Conservation (phyloP, 148 eudicot species). For the Cornus controversa region DNA sequence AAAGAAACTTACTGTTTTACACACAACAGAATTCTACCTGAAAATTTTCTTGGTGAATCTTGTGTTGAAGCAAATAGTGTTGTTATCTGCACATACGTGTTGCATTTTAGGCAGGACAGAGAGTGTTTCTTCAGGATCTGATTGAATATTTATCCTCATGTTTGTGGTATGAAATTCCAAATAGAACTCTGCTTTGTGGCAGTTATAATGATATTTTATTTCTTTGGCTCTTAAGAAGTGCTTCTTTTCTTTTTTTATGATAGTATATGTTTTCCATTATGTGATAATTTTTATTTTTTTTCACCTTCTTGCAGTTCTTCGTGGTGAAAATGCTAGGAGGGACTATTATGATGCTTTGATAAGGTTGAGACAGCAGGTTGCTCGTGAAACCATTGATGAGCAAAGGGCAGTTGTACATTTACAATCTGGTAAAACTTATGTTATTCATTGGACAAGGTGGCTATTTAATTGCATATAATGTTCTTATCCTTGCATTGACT, state of each 20-base stretch:
- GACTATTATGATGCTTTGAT: constrained; percentile 40
- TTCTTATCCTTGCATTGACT: neutral
- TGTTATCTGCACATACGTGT: too few species aligned
- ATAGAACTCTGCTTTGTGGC: neutral
- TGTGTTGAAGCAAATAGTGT: too few species aligned
- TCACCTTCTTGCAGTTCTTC: constrained; percentile 83
- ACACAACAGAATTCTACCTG: too few species aligned
- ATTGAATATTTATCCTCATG: neutral
- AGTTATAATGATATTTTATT: neutral
- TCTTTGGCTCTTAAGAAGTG: neutral
- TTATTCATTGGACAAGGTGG: constrained; percentile 8
- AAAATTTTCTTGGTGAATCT: too few species aligned
- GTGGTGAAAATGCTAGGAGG: constrained; percentile 70
- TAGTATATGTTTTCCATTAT: neutral
- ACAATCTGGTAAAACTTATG: constrained; percentile 67
- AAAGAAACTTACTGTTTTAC: too few species aligned
- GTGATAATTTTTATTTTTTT: too few species aligned
- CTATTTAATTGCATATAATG: neutral
- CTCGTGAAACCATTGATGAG: constrained; percentile 44
- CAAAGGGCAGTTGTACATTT: constrained; percentile 57
- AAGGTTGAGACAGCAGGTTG: constrained; percentile 32
- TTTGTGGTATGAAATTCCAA: neutral
- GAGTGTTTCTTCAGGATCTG: neutral
- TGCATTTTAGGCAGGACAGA: neutral
- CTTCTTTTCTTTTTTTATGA: too few species aligned